Evolutionary conservation across 306 rosid genomes (phyloP), one percentile per base, ranked within the genome.

Genomic region (Rosa rugosa): DNA sequence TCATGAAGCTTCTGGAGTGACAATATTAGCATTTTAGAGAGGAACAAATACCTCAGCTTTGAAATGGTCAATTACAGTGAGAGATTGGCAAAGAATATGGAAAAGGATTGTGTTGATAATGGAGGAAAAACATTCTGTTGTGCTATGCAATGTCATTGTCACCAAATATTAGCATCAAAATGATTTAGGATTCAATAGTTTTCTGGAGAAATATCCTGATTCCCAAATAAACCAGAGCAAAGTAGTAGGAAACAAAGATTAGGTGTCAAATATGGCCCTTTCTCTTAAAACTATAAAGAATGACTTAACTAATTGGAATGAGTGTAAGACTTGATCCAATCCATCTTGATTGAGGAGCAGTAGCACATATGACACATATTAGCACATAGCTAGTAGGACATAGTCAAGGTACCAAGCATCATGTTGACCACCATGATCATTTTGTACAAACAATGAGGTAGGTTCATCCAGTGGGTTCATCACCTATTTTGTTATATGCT

Each of bases 1-100:
- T 42, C 11, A 42, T 74, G 56, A 57, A 41, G 54, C 64, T 75
- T 75, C 50, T 54, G 67, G 31, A 51, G 6, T 3, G 77, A 36
- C 11, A 51, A 11, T 72, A 72, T 50, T 11, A 6, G 63, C 46
- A 51, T 8, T 36, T 51, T 72, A 57, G 6, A 10, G 44, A 27
- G 44, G 71, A 40, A 66, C 27, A 57, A 38, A 20, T n/a, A 17
- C 34, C 34, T 31, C 65, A 1, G 46, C n/a, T 38, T 73, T 73
- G 34, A 73, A 34, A 66, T 40, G 71, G 22, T 34, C 22, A 36
- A 64, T 34, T 7, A 34, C 12, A 34, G 22, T 64, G 69, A 13
- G 41, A 34, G 13, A 31, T 72, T 11, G 31, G 31, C 49, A 13
- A 20, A 40, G 40, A 10, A 41, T 6, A 54, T 2, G 50, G 13